A percentile compares a stretch with the other conserved stretches of the same genome.
Conservation (phyloP, 495 filamentous ascomycete genomes). For the Penicillium macrosclerotiorum region DNA sequence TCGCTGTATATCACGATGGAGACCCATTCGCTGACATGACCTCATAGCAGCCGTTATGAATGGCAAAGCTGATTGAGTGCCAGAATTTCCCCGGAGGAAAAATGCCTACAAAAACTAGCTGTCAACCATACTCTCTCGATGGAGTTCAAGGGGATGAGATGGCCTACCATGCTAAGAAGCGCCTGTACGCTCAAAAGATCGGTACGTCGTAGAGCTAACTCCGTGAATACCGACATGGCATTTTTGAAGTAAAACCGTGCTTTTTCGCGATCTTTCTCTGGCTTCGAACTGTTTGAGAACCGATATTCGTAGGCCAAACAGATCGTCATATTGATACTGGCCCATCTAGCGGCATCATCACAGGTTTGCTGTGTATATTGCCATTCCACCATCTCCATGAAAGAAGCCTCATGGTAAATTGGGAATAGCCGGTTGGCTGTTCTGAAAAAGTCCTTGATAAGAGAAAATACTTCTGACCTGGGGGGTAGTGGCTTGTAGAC, state of each 20-base stretch:
- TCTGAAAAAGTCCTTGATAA: slow-evolving; percentile 87
- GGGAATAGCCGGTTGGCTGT: slow-evolving; percentile 98
- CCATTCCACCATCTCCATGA: slow-evolving; percentile 91
- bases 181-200: slow-evolving; percentile 93
- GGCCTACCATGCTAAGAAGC: slow-evolving; percentile 76
- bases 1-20: slow-evolving; percentile 82
- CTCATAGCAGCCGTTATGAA: slow-evolving; percentile 89
- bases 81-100: slow-evolving; percentile 92
- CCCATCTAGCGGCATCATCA: slow-evolving; percentile 94
- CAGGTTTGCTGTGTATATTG: slow-evolving; percentile 91
- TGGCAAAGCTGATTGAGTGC: slow-evolving; percentile 85
- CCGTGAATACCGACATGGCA: slow-evolving; percentile 84
- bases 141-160: too few species aligned
- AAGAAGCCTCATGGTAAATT: slow-evolving; percentile 90
- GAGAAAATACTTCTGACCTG: slow-evolving; percentile 72
- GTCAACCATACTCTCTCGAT: neutral
- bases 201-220: slow-evolving; percentile 88
- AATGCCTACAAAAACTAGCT: slow-evolving; percentile 56
- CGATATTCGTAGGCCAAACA: slow-evolving; percentile 87
- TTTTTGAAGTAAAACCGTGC: slow-evolving; percentile 95
- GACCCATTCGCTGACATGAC: slow-evolving; percentile 86
- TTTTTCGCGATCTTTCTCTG: slow-evolving; percentile 83
- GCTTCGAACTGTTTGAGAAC: slow-evolving; percentile 82
- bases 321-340: slow-evolving; percentile 86
- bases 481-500: slow-evolving; percentile 77